Evolutionary conservation across 768 basidiomycete genomes (phyloP), one percentile per base, ranked within the genome.

Genomic region (Amanita jacksonii): DNA sequence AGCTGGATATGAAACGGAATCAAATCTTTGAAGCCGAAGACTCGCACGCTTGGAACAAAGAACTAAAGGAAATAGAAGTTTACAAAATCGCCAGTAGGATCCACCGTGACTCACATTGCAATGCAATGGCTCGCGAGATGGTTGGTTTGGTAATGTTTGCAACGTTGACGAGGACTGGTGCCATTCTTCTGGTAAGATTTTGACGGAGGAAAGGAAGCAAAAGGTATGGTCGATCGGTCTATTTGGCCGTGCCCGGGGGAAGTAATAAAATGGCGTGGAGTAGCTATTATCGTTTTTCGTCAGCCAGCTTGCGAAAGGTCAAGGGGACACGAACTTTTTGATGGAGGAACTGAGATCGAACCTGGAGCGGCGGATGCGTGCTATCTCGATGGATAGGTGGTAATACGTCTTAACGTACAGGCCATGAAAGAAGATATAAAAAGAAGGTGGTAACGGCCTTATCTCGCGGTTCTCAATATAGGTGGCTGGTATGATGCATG

Each of bases 1-100:
- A 84, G 62, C 50, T 83, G 82, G 13, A 85, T 53, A 51, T 81
- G 77, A 57, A 83, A 77, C 5, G 79, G 79, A 8, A 84, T 78
- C 13, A 62, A 64, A 49, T 82, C 77, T 8, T 62, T 53, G 23
- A 79, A 31, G 6, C 72, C 70, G 57, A 71, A 84, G 13, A 72
- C 67, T 37, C 71, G 72, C 9, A 67, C 69, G 5, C 67, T 65
- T 8, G 81, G 82, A 13, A 82, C 62, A 54, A 83, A 77, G 8
- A 82, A 55, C 81, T 84, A 49, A n/a, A n/a, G n/a, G n/a, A n/a
- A n/a, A 47, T 12, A 25, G 37, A 8, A 9, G 20, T 6, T 34
- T 35, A n/a, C 27, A 12, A 6, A 12, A 6, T 28, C 27, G 27
- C 12, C 27, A 6, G n/a, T n/a, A n/a, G n/a, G n/a, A n/a, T n/a